These are phyloP conservation scores for Agrostemma githago DNA, from an alignment of 148 eudicot genomes.

Conservation along the genomic window DNA sequence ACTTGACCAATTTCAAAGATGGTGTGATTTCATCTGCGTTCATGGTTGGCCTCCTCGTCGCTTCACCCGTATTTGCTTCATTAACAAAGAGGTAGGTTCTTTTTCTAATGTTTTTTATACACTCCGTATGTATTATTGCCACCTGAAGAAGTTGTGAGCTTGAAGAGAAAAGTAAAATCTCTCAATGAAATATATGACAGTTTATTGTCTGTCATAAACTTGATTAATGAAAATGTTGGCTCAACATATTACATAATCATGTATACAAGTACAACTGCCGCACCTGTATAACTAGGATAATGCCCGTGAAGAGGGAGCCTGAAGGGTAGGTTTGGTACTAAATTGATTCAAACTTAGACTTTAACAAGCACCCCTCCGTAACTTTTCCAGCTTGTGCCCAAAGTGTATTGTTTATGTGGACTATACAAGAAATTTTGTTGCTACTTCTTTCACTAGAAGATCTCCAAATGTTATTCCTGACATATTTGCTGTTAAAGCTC, in stretches of 20 bases:
- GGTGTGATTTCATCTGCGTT: conserved; percentile 94
- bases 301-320: too few species aligned
- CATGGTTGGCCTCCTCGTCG: conserved; percentile 95
- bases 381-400: too few species aligned
- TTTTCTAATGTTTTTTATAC: neutral
- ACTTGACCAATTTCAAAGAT: conserved; percentile 83
- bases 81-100: conserved; percentile 62
- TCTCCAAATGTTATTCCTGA: too few species aligned
- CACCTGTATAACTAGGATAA: too few species aligned
- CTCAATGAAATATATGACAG: neutral
- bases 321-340: too few species aligned
- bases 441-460: too few species aligned
- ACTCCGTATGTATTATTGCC: neutral
- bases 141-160: conserved; percentile 6
- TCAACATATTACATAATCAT: neutral
- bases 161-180: neutral
- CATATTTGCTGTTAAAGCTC: too few species aligned
- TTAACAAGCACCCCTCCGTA: too few species aligned
- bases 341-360: too few species aligned
- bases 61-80: conserved; percentile 85
- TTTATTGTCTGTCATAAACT: neutral
- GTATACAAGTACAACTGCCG: neutral
- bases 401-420: too few species aligned
- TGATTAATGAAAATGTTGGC: neutral
- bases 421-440: too few species aligned